Evolutionary conservation across 1,284 basidiomycete species (phyloP).

Genomic region (Bondarzewia mesenterica): DNA sequence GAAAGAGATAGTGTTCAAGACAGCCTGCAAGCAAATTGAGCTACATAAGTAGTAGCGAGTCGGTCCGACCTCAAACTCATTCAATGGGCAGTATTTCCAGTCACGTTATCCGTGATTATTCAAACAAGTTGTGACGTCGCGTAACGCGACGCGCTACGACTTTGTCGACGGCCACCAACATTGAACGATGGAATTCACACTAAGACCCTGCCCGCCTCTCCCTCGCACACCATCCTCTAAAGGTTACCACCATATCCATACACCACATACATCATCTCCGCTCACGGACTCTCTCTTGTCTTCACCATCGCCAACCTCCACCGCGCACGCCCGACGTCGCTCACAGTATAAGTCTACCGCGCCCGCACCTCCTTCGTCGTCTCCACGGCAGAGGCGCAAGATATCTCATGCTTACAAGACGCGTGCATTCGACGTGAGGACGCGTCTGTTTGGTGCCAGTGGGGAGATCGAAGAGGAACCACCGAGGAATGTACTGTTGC

Average conservation of each 20-base stretch:
- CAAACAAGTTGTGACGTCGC: too few relatives aligned
- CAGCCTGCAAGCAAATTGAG: too few relatives aligned
- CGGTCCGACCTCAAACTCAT: too few relatives aligned
- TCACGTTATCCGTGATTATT: too few relatives aligned
- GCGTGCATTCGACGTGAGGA: constrained; percentile 3
- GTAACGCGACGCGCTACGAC: background rate
- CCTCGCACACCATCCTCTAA: constrained; percentile 8
- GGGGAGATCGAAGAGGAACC: constrained; percentile 20
- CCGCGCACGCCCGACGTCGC: constrained; percentile 31
- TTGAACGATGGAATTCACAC: background rate
- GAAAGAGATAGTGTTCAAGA: too few relatives aligned
- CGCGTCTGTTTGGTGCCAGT: constrained; percentile 6
- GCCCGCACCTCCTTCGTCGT: constrained; percentile 12
- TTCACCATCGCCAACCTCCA: constrained; percentile 19
- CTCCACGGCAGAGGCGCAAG: constrained; percentile 1
- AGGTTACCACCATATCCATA: constrained; percentile 14
- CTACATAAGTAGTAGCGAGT: too few relatives aligned
- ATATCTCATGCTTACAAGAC: background rate
- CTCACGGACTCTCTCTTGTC: constrained; percentile 33
- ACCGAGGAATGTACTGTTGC: constrained; percentile 39
- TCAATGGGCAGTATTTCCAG: too few relatives aligned
- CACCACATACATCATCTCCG: constrained; percentile 36
- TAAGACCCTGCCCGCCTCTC: background rate
- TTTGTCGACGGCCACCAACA: background rate
- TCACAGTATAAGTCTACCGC: constrained; percentile 37